These are phyloP conservation scores for Eutrema heterophyllum DNA, from an alignment of 345 rosid genomes.

Conservation along the genomic window DNA sequence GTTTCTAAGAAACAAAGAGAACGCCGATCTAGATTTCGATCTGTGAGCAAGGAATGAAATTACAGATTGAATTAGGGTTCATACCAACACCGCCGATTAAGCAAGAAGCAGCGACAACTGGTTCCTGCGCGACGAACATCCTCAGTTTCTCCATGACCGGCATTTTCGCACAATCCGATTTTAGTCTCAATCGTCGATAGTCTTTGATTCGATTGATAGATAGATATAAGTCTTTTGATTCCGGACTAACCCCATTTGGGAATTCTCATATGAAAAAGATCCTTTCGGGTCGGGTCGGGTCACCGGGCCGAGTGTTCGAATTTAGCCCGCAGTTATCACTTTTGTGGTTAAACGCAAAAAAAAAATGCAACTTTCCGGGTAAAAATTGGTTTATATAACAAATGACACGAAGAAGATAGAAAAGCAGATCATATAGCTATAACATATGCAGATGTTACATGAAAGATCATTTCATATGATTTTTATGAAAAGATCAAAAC, in stretches of 20 bases:
- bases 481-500: background rate
- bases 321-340: too few relatives aligned
- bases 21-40: background rate
- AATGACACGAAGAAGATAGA: background rate
- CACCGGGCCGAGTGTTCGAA: background rate
- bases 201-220: slow-evolving; percentile 2
- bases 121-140: slow-evolving; percentile 86
- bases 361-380: too few relatives aligned
- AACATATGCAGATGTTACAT: slow-evolving; percentile 2
- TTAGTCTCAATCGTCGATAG: background rate
- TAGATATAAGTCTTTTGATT: background rate
- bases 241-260: background rate
- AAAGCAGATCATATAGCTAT: background rate
- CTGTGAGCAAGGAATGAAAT: background rate
- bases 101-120: slow-evolving; percentile 86
- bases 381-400: background rate
- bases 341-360: too few relatives aligned
- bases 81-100: slow-evolving; percentile 81
- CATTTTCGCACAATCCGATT: slow-evolving; percentile 36
- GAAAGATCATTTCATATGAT: background rate
- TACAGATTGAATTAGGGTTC: slow-evolving; percentile 3
- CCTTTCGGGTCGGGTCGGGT: background rate
- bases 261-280: background rate
- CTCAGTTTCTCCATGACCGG: slow-evolving; percentile 76
- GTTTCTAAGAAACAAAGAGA: background rate